Base-by-base conservation (phyloP, 106 monocot genomes). In the Dendrobium chrysotoxum region DNA sequence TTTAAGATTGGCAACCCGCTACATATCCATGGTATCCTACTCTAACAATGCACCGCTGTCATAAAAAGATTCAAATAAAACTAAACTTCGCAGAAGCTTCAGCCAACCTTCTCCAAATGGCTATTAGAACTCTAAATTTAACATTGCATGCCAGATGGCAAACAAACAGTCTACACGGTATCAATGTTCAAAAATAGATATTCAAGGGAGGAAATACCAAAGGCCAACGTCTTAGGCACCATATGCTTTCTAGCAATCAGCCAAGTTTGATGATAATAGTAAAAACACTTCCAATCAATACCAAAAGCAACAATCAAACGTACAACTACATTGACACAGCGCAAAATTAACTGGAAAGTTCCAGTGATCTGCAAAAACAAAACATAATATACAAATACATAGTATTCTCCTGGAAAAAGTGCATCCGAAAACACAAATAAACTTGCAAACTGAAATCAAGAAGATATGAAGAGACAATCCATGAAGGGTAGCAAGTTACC, bases 401-500 rank as follows among this genome's bases (percentile, higher is more conserved):
- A 65, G 64, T 65, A 50, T 65, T 65, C 64, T 1, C 64, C 26
- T 25, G 0, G 64, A 5, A 65, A 50, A 11, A 50, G 50, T 50
- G 11, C 50, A 26, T 65, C 5, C 7, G 25, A 65, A 26, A 65
- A 35, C 8, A 31, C 2, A 71, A 71, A 38, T 35, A 71, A 71
- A 71, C 28, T 71, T 35, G 17, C 21, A 71, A 71, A 13, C 71
- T 71, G 38, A 71, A 71, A 38, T 31, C 28, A 71, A 3, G 71
- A 65, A 65, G 64, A 25, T 26, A 65, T 65, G 26, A 65, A 42
- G 21, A 6, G 7, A 74, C 39, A 74, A 74, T 7, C 9, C 4
- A 21, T 50, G 47, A 16, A 76, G 47, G n/a, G 7, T 4, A 76
- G 50, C 45, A 9, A 75, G 72, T 58, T 85, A 90, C 99, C 95